Evolutionary conservation across 2,329 filamentous ascomycete genomes (phyloP), one percentile per base, ranked within the genome.

Genomic region (Cryphonectria parasitica): DNA sequence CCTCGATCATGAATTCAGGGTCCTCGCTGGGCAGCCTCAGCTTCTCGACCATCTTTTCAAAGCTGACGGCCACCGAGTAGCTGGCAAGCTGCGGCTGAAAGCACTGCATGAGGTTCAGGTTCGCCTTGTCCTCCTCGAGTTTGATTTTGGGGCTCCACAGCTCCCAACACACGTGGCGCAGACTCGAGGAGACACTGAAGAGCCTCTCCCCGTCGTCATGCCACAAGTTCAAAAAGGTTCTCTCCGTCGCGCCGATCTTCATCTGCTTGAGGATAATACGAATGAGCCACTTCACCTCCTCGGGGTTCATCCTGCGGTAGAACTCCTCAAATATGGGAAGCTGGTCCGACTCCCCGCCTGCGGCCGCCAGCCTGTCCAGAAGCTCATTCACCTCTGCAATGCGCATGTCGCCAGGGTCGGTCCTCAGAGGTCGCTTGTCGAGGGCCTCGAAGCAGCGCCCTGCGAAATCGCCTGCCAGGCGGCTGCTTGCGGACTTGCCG

Each of bases 51-150:
- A 97, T 93, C 77, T 90, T 92, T 68, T 94, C 88, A 75, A 97
- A 93, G 2, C 84, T 86, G 45, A 92, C 88, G 85, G 92, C 92
- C n/a, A 41, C 41, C 79, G 98, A 94, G 74, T 97, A 98, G 74
- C 96, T 92, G 5, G 96, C 96, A 49, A 99, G 86, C 79, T 98
- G 96, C 7, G 96, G 96, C 77, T 98, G 95, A 77, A 98, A 98
- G 78, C 94, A 98, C 77, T 96, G 92, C 93, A 98, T 97, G 45
- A 98, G 83, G 1, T 87, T 84, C 19, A 98, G 90, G 0, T 91
- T 91, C 0, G 90, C 87, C 67, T 94, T 90, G 34, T 94, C 91
- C 49, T 90, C 90, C 74, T 94, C 89, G 2, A 99, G 85, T 4
- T 92, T 88, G 15, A 93, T 80, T 52, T 87, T 84, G 0, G 91